These are phyloP conservation scores for Globisporangium uncinulatum DNA, from an alignment of 352 stramenopile species.

Conservation along the genomic window DNA sequence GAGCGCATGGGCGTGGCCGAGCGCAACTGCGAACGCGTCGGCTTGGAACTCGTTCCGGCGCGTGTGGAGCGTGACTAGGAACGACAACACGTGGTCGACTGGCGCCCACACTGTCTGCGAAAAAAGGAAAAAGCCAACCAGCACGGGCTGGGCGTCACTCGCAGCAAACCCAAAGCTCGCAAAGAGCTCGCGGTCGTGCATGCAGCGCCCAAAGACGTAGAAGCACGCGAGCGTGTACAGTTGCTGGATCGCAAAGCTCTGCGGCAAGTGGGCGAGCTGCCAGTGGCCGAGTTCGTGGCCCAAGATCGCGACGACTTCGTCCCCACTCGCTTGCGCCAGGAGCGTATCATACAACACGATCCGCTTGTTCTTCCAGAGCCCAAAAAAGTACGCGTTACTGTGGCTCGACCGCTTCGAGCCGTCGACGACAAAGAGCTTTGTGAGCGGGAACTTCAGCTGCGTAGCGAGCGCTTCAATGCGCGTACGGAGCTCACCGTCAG, in stretches of 20 bases:
- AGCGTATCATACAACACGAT: constrained; percentile 98
- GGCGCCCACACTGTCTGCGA: constrained; percentile 77
- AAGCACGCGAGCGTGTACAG: constrained; percentile 71
- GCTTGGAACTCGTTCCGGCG: constrained; percentile 84
- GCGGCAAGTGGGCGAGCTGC: constrained; percentile 93
- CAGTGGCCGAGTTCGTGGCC: constrained; percentile 97
- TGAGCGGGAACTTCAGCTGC: constrained; percentile 92
- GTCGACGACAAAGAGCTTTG: constrained; percentile 97
- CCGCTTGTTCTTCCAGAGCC: constrained; percentile 96
- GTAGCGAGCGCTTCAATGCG: constrained; percentile 92
- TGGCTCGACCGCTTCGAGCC: constrained; percentile 94
- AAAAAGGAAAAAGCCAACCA: constrained; percentile 84
- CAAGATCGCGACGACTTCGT: constrained; percentile 96
- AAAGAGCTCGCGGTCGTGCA: constrained; percentile 75
- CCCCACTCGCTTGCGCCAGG: constrained; percentile 87
- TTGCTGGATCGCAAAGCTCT: constrained; percentile 94
- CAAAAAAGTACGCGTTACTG: constrained; percentile 88
- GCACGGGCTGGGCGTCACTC: constrained; percentile 34
- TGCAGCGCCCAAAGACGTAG: constrained; percentile 77
- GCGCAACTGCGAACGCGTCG: constrained; percentile 92
- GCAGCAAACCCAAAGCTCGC: constrained; percentile 69
- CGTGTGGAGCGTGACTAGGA: constrained; percentile 74
- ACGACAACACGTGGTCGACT: constrained; percentile 71
- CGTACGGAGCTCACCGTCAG: constrained; percentile 85
- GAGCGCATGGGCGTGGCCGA: constrained; percentile 88